These are phyloP conservation scores for Thozetella sp. DNA, from an alignment of 495 filamentous ascomycete genomes.

Conservation along the genomic window DNA sequence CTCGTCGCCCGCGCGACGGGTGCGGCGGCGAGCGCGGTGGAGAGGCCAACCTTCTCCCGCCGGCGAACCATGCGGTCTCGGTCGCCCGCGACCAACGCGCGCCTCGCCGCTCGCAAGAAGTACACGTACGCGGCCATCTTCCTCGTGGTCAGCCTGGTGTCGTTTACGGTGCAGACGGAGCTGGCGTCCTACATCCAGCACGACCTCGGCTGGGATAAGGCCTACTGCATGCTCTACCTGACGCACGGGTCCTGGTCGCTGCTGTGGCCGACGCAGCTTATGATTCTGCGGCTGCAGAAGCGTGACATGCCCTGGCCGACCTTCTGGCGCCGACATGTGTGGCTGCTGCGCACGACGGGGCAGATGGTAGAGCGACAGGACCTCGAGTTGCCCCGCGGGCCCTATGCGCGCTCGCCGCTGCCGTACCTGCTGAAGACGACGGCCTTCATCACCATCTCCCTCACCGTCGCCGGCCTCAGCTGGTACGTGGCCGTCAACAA, in stretches of 20 bases:
- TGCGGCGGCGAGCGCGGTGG: background rate
- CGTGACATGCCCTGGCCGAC: slow-evolving; percentile 74
- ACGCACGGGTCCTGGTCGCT: slow-evolving; percentile 93
- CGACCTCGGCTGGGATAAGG: slow-evolving; percentile 88
- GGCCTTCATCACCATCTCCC: slow-evolving; percentile 76
- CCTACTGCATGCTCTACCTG: slow-evolving; percentile 97
- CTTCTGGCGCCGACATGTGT: slow-evolving; percentile 85
- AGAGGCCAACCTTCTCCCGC: slow-evolving; percentile 35
- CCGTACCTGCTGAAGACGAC: slow-evolving; percentile 79
- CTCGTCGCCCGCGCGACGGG: background rate
- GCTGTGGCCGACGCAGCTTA: slow-evolving; percentile 83
- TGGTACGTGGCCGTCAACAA: slow-evolving; percentile 96
- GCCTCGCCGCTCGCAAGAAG: slow-evolving; percentile 65
- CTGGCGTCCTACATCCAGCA: slow-evolving; percentile 92
- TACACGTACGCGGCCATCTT: slow-evolving; percentile 87
- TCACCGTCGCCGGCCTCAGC: slow-evolving; percentile 88
- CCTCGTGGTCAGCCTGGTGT: slow-evolving; percentile 74
- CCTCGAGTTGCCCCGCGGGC: slow-evolving; percentile 57
- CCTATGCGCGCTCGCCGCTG: slow-evolving; percentile 38
- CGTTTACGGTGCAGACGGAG: slow-evolving; percentile 90
- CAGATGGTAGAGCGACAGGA: slow-evolving; percentile 81
- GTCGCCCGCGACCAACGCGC: slow-evolving; percentile 57
- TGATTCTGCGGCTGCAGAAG: slow-evolving; percentile 75
- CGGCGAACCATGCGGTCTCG: slow-evolving; percentile 61
- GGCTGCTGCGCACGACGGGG: slow-evolving; percentile 74